A percentile compares a stretch with the other conserved stretches of the same genome.
phyloP scores from a whole-genome alignment of 768 basidiomycete genomes.

The Suillus americanus region DNA sequence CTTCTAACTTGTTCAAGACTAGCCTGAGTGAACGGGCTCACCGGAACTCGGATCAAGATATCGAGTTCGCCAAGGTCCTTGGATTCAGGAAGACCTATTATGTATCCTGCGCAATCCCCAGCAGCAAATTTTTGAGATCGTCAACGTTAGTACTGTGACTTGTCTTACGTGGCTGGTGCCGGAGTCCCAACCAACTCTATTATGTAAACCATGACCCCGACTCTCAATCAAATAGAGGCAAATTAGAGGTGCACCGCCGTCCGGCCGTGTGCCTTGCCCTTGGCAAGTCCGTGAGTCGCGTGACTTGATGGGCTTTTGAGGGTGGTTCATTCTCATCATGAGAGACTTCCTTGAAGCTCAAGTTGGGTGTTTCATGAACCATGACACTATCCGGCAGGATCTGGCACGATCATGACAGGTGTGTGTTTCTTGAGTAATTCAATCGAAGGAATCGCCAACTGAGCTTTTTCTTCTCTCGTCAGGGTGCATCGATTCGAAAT shows the following conservation, averaged over 20 bases:
- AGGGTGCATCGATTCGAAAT: not conserved
- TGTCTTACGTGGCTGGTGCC: not conserved
- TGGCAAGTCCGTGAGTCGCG: not conserved
- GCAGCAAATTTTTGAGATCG: not conserved
- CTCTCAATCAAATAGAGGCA: not conserved
- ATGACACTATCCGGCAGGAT: not conserved
- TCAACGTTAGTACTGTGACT: not conserved
- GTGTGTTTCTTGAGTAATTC: not conserved
- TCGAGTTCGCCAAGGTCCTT: not conserved
- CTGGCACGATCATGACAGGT: not conserved
- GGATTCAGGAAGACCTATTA: not conserved
- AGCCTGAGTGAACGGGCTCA: not conserved
- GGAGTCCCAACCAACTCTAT: not conserved
- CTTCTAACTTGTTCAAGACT: not conserved
- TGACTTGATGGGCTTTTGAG: not conserved
- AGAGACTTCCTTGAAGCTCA: too few species aligned
- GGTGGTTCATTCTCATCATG: not conserved
- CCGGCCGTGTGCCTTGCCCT: not conserved
- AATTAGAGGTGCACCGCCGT: not conserved
- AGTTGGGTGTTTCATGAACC: too few species aligned
- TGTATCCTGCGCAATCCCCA: not conserved
- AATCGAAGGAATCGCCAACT: not conserved
- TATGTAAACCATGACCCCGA: not conserved
- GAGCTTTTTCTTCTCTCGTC: not conserved
- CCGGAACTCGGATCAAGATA: not conserved